A percentile compares a stretch with the other conserved stretches of the same genome.
Conservation (phyloP, 2,329 filamentous ascomycete genomes). For the Aspergillus novofumigatus region DNA sequence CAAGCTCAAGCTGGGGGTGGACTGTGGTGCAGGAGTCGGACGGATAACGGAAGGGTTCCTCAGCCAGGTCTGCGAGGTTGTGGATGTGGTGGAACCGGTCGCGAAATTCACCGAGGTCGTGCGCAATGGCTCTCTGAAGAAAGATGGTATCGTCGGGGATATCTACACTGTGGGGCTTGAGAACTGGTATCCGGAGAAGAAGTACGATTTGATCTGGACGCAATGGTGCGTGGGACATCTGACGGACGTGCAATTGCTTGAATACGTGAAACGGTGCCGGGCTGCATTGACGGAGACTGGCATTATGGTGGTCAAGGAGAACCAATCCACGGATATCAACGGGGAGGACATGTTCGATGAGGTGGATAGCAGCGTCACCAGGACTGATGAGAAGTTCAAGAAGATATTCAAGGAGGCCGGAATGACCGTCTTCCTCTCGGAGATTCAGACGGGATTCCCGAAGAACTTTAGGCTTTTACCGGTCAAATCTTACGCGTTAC, state of each 20-base stretch:
- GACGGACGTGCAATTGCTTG: constrained; percentile 66
- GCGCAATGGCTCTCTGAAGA: constrained; percentile 31
- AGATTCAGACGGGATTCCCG: constrained; percentile 69
- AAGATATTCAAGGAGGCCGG: constrained; percentile 65
- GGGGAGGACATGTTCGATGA: constrained; percentile 69
- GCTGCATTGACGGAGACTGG: constrained; percentile 42
- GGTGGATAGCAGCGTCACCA: constrained; percentile 71
- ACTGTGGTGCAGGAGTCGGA: constrained; percentile 70
- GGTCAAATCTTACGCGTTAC: constrained; percentile 74
- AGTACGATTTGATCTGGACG: constrained; percentile 80
- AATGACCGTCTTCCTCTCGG: constrained; percentile 63
- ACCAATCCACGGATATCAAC: constrained; percentile 54
- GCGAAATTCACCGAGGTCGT: constrained; percentile 70
- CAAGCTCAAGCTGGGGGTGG: constrained; percentile 42
- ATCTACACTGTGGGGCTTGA: constrained; percentile 73
- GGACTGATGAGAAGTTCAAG: constrained; percentile 69
- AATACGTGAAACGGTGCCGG: constrained; percentile 62
- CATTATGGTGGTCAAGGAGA: constrained; percentile 74
- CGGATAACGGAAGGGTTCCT: constrained; percentile 75
- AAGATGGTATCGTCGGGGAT: constrained; percentile 51
- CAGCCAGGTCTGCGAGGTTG: constrained; percentile 61
- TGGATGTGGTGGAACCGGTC: constrained; percentile 85
- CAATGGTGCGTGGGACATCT: constrained; percentile 89
- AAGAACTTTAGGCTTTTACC: constrained; percentile 60
- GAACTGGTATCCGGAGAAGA: constrained; percentile 55